Percentiles rank a stretch among this genome's conserved stretches.
These are phyloP conservation scores for Leptomonas pyrrhocoris DNA, from an alignment of 208 protist species.

Conservation along the genomic window DNA sequence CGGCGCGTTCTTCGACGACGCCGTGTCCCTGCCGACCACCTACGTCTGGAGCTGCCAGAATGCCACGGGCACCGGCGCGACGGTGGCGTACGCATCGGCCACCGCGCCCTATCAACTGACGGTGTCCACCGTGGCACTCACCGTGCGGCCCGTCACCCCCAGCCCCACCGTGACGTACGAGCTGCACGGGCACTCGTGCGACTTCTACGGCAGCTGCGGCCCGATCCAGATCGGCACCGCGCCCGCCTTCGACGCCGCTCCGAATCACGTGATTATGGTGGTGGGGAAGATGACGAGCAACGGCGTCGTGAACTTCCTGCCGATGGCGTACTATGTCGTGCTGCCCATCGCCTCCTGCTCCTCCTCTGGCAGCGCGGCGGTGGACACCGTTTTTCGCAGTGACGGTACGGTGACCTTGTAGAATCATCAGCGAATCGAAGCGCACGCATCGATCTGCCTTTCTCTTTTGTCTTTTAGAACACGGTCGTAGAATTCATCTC, in stretches of 20 bases:
- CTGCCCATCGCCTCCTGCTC: constrained; percentile 13
- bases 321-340: constrained; percentile 23
- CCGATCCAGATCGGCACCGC: constrained; percentile 8
- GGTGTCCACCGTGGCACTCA: constrained; percentile 16
- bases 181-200: constrained; percentile 22
- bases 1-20: constrained; percentile 25
- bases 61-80: not conserved
- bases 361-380: constrained; percentile 4
- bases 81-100: constrained; percentile 31
- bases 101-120: constrained; percentile 19
- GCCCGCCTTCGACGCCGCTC: constrained; percentile 9
- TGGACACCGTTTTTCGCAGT: constrained; percentile 11
- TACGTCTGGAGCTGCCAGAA: constrained; percentile 26
- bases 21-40: constrained; percentile 16
- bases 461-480: not conserved
- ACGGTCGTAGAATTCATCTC: not conserved
- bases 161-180: constrained; percentile 22
- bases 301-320: constrained; percentile 26
- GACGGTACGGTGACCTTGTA: constrained; percentile 2
- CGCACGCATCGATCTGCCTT: not conserved
- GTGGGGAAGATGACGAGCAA: constrained; percentile 14
- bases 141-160: constrained; percentile 5
- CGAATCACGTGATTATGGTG: constrained; percentile 21
- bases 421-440: not conserved
- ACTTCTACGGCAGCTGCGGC: constrained; percentile 12